A percentile compares a stretch with the other conserved stretches of the same genome.
Evolutionary conservation across 805 yeast species (phyloP).

Genomic region (Candida pseudoglaebosa): DNA sequence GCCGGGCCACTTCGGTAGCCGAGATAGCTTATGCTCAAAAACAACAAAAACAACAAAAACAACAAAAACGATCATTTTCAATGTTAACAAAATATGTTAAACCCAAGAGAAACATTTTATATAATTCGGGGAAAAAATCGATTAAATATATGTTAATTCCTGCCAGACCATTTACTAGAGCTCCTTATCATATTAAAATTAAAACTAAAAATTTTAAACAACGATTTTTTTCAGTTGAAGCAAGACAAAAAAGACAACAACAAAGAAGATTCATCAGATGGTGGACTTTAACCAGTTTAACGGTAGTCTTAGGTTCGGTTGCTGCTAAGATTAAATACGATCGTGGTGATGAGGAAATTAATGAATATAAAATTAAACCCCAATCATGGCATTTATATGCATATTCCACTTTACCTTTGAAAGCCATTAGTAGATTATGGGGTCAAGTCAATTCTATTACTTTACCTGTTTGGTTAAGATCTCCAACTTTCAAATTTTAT

Average conservation of each 20-base stretch:
- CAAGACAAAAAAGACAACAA: slow-evolving; percentile 36
- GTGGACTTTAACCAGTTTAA: slow-evolving; percentile 54
- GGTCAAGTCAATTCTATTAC: slow-evolving; percentile 82
- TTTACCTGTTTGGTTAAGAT: slow-evolving; percentile 84
- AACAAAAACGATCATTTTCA: slow-evolving; percentile 18
- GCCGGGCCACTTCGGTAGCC: slow-evolving; percentile 37
- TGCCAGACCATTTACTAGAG: slow-evolving; percentile 30
- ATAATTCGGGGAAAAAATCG: slow-evolving; percentile 13
- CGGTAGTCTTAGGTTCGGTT: slow-evolving; percentile 52
- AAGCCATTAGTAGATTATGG: slow-evolving; percentile 91
- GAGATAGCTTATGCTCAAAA: slow-evolving; percentile 24
- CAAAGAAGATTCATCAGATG: slow-evolving; percentile 42
- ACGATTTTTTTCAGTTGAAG: slow-evolving; percentile 41
- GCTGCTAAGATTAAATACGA: slow-evolving; percentile 44
- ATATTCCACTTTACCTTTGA: slow-evolving; percentile 85
- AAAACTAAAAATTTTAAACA: slow-evolving; percentile 35
- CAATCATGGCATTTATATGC: slow-evolving; percentile 88
- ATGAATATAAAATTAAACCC: slow-evolving; percentile 50
- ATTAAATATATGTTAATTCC: slow-evolving; percentile 20
- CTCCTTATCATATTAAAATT: slow-evolving; percentile 31
- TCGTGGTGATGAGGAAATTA: slow-evolving; percentile 26
- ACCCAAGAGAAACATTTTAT: slow-evolving; percentile 51
- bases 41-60: slow-evolving; percentile 11
- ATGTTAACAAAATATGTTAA: slow-evolving; percentile 52
- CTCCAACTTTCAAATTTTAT: slow-evolving; percentile 75